phyloP scores from a whole-genome alignment of 495 filamentous ascomycete species.

The Lophiostoma macrostomum region DNA sequence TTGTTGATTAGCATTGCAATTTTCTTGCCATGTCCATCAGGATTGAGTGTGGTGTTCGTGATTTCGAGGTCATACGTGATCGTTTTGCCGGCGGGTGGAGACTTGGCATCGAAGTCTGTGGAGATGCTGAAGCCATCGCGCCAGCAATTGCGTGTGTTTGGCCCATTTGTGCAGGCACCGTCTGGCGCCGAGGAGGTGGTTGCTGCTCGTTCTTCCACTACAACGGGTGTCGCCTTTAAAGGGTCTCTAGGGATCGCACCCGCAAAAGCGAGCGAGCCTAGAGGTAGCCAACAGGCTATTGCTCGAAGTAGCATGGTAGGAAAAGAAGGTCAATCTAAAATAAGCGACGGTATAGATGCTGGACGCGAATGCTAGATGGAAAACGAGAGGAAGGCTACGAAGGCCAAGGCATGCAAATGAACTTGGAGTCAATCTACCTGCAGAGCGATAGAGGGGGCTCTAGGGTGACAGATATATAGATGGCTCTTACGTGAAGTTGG shows the following conservation, averaged over 20 bases:
- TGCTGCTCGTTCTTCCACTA: constrained; percentile 18
- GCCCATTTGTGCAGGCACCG: constrained; percentile 31
- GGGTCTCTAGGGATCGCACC: constrained; percentile 12
- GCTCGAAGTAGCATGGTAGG: constrained; percentile 16
- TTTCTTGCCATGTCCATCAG: constrained; percentile 26
- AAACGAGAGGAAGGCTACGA: not conserved
- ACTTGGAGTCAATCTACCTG: too few species aligned
- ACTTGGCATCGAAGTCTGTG: constrained; percentile 35
- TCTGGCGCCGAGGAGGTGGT: constrained; percentile 14
- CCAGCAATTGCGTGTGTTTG: constrained; percentile 33
- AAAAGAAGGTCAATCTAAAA: not conserved
- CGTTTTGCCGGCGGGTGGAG: constrained; percentile 31
- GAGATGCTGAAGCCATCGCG: constrained; percentile 33
- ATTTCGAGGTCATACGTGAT: constrained; percentile 30
- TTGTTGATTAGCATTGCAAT: constrained; percentile 35
- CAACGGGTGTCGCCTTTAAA: constrained; percentile 1
- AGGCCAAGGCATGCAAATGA: not conserved
- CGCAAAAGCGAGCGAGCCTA: constrained; percentile 18
- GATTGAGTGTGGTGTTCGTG: constrained; percentile 32
- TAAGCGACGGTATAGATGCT: too few species aligned
- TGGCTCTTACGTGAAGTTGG: too few species aligned
- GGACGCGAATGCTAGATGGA: too few species aligned
- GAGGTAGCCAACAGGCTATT: constrained; percentile 13
- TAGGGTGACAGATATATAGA: too few species aligned
- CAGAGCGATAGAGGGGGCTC: too few species aligned